These are phyloP conservation scores for Chaetomium tenue DNA, from an alignment of 495 filamentous ascomycete genomes.

Conservation along the genomic window DNA sequence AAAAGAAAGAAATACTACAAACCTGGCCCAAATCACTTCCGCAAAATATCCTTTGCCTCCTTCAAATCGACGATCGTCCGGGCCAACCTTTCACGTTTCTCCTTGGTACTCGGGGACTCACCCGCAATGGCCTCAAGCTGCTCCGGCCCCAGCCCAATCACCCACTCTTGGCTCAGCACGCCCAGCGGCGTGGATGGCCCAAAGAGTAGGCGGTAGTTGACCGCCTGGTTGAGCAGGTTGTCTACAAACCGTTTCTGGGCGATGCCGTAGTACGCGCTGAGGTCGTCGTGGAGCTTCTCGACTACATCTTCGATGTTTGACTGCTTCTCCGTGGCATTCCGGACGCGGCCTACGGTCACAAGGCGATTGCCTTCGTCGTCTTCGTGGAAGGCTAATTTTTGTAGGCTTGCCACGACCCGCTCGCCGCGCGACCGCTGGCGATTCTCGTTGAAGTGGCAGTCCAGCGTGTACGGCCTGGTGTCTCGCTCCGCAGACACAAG, in stretches of 20 bases:
- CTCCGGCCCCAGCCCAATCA: slow-evolving; percentile 33
- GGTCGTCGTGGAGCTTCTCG: slow-evolving; percentile 57
- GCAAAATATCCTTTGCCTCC: slow-evolving; percentile 32
- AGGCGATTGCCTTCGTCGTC: background rate
- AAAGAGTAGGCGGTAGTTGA: slow-evolving; percentile 37
- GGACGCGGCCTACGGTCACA: slow-evolving; percentile 27
- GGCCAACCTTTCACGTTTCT: slow-evolving; percentile 28
- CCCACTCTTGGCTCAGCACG: slow-evolving; percentile 37
- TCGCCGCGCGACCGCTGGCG: slow-evolving; percentile 43
- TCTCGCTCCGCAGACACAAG: slow-evolving; percentile 52
- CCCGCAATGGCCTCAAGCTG: slow-evolving; percentile 40
- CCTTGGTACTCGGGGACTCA: slow-evolving; percentile 30
- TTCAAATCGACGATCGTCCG: slow-evolving; percentile 34
- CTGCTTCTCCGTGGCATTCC: slow-evolving; percentile 33
- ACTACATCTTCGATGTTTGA: slow-evolving; percentile 49
- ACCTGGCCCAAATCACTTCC: background rate
- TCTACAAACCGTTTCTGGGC: slow-evolving; percentile 59
- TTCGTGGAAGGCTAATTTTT: background rate
- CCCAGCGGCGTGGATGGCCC: slow-evolving; percentile 37
- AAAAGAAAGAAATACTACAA: background rate
- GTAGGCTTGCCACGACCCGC: slow-evolving; percentile 30
- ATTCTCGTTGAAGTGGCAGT: slow-evolving; percentile 54
- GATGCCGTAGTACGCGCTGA: slow-evolving; percentile 61
- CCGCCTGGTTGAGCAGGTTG: slow-evolving; percentile 45
- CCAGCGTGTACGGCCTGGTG: slow-evolving; percentile 49